Evolutionary conservation across 495 filamentous ascomycete genomes (phyloP).

Genomic region (Daldinia childiae): DNA sequence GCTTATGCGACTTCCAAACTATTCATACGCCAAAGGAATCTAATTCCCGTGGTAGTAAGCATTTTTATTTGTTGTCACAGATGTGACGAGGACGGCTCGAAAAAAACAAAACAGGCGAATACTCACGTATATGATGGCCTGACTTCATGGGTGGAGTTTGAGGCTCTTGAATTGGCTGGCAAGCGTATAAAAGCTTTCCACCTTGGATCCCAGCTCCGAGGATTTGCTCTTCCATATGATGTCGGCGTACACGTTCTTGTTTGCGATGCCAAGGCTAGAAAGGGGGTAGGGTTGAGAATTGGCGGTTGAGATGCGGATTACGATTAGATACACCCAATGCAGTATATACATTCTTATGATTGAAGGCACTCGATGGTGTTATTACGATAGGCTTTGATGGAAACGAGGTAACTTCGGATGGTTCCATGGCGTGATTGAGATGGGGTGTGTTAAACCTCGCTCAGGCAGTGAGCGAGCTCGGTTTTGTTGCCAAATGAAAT

Average conservation of each 20-base stretch:
- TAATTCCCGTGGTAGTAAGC: conserved; percentile 18
- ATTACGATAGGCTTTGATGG: conserved; percentile 5
- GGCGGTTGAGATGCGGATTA: conserved; percentile 36
- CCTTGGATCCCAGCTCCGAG: conserved; percentile 35
- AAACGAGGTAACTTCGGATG: not conserved
- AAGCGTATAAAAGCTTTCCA: conserved; percentile 9
- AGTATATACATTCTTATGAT: conserved; percentile 45
- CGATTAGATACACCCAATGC: conserved; percentile 45
- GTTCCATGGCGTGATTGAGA: conserved; percentile 5
- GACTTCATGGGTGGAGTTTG: conserved; percentile 46
- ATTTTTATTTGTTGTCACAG: conserved; percentile 43
- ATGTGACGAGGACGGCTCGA: conserved; percentile 40
- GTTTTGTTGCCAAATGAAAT: not conserved
- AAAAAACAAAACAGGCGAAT: conserved; percentile 34
- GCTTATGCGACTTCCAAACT: conserved; percentile 23
- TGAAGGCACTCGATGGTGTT: conserved; percentile 5
- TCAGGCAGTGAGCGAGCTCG: not conserved
- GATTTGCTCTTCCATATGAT: conserved; percentile 35
- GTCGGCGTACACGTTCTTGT: conserved; percentile 40
- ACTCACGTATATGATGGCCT: conserved; percentile 41
- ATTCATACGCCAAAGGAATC: conserved; percentile 27
- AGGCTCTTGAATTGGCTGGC: conserved; percentile 41
- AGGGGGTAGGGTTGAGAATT: conserved; percentile 26
- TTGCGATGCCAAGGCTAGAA: conserved; percentile 37
- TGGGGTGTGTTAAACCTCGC: not conserved